Evolutionary conservation across 371 early-diverging fungal genomes (phyloP), one percentile per base, ranked within the genome.

Genomic region (Mortierella sp.): DNA sequence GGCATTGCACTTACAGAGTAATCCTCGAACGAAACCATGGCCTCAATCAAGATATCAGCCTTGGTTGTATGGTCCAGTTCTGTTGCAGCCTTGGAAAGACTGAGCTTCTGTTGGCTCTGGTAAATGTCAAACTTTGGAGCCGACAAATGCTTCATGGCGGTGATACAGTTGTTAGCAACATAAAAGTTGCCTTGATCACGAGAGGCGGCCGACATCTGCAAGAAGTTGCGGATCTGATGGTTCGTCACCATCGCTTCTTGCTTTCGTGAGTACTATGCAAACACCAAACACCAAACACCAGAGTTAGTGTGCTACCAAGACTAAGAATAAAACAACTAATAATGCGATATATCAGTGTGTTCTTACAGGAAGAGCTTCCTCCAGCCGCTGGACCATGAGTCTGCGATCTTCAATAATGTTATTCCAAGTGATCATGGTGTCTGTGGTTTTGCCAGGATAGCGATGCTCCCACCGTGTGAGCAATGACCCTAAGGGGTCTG

Each of bases 161-260:
- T 34, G 38, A 92, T 82, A 79, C 91, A 89, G 1, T 79, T 83
- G 0, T 79, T 80, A 26, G 93, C 91, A 0, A 93, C 91, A 48
- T 76, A 79, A 74, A 90, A 89, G 78, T 92, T 91, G n/a, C 88
- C 84, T 78, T 95, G 95, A 1, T 89, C 77, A n/a, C 90, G 82
- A 0, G 95, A 93, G 19, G 94, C 93, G 42, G 90, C 86, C 1
- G 89, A 87, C 80, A 92, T 90, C 19, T 80, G 28, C 50, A 72
- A 73, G 38, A 77, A 73, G 24, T 82, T 70, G 24, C 57, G 74
- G 38, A 85, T 75, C 14, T 76, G 82, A 42, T 85, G 85, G 26
- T 74, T 76, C 1, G 71, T n/a, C 2, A 81, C 68, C 47, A 63
- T 16, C 9, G 31, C 16, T 55, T 85, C 85, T 3, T 81, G 73